Evolutionary conservation across 441 rosid genomes (phyloP).

Genomic region (Jatropha podagrica): DNA sequence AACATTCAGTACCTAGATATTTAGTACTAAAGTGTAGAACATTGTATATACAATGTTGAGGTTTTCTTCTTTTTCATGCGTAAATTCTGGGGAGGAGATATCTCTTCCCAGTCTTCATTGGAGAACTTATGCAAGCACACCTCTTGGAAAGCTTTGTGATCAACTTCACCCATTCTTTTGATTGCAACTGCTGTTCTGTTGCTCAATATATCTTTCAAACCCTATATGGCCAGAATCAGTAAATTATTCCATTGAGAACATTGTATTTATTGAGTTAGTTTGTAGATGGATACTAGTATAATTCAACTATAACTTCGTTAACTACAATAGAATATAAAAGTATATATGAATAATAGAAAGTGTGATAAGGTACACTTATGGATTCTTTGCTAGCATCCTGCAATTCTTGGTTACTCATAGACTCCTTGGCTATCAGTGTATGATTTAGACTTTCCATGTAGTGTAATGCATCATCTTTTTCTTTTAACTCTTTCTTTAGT

Average conservation of each 20-base stretch:
- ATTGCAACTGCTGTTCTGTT: constrained; percentile 22
- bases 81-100: too few relatives aligned
- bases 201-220: constrained; percentile 32
- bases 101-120: constrained; percentile 16
- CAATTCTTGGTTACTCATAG: constrained; percentile 25
- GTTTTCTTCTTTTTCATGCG: too few relatives aligned
- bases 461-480: constrained; percentile 21
- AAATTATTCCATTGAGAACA: background rate
- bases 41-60: too few relatives aligned
- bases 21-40: too few relatives aligned
- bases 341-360: background rate
- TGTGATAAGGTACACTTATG: constrained; percentile 11
- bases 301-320: too few relatives aligned
- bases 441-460: constrained; percentile 20
- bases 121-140: constrained; percentile 28
- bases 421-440: constrained; percentile 18
- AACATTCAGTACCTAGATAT: too few relatives aligned
- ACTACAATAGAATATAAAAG: background rate
- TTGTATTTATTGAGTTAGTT: background rate
- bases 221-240: constrained; percentile 18
- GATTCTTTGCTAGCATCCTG: constrained; percentile 42
- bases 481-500: constrained; percentile 22
- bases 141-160: constrained; percentile 28
- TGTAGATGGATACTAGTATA: too few relatives aligned
- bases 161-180: constrained; percentile 37